Percentiles rank a stretch among this genome's conserved stretches.
Evolutionary conservation across 2,329 filamentous ascomycete genomes (phyloP).

Genomic region (Verticillium dahliae): DNA sequence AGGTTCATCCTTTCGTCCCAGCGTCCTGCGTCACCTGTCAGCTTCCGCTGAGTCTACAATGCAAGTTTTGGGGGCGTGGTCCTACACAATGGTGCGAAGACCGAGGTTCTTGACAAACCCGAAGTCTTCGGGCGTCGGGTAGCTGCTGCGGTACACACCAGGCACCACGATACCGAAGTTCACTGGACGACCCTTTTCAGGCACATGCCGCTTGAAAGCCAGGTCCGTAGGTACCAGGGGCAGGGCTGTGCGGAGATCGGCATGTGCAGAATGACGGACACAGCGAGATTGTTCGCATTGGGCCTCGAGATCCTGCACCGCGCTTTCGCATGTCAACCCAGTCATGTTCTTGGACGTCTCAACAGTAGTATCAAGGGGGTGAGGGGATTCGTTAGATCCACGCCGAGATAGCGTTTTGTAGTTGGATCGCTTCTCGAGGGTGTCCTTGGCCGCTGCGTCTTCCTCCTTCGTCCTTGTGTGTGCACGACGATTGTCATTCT

Average conservation of each 20-base stretch:
- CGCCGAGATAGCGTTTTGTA: slow-evolving; percentile 1
- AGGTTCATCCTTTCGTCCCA: slow-evolving; percentile 56
- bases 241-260: neutral
- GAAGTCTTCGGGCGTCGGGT: slow-evolving; percentile 66
- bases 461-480: neutral
- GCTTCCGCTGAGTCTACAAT: slow-evolving; percentile 3
- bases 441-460: neutral
- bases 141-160: slow-evolving; percentile 76
- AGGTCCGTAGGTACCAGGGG: neutral
- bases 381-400: slow-evolving; percentile 6
- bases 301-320: neutral
- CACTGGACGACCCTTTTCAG: slow-evolving; percentile 34
- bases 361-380: neutral
- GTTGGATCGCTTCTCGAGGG: slow-evolving; percentile 2
- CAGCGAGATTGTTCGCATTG: neutral
- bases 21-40: slow-evolving; percentile 37
- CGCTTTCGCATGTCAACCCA: neutral
- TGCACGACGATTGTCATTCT: neutral
- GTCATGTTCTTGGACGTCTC: neutral
- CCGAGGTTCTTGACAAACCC: slow-evolving; percentile 60
- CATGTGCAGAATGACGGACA: neutral
- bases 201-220: neutral
- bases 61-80: slow-evolving; percentile 7
- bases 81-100: slow-evolving; percentile 75
- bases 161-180: slow-evolving; percentile 75